These are phyloP conservation scores for Camelina sativa DNA, from an alignment of 345 rosid species.

Conservation along the genomic window DNA sequence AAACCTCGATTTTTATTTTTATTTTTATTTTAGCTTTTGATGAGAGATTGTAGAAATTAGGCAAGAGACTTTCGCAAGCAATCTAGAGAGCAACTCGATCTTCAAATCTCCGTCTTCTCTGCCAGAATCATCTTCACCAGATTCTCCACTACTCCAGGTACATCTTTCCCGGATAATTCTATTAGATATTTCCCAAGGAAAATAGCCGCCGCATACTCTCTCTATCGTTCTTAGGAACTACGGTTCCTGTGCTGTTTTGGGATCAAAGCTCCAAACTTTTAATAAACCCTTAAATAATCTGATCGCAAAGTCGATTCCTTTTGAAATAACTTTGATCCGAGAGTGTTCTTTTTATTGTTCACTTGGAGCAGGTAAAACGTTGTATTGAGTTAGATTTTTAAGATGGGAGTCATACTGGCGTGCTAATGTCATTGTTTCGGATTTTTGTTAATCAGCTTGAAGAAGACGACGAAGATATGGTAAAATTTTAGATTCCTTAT, in stretches of 20 bases:
- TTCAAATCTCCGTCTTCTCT: neutral
- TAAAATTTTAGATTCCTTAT: conserved; percentile 34
- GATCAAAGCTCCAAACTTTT: conserved; percentile 12
- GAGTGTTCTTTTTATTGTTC: conserved; percentile 8
- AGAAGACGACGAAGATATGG: conserved; percentile 65
- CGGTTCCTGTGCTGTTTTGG: neutral
- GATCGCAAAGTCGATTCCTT: conserved; percentile 7
- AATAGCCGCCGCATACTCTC: conserved; percentile 1
- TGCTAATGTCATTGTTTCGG: conserved; percentile 70
- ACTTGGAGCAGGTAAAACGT: conserved; percentile 25
- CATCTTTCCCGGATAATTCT: neutral
- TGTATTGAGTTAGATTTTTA: conserved; percentile 28
- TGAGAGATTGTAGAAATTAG: conserved; percentile 4
- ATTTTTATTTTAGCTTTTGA: neutral
- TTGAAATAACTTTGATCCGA: conserved; percentile 21
- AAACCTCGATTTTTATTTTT: neutral
- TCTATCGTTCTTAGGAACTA: neutral
- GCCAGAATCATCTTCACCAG: conserved; percentile 21
- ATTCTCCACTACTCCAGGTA: conserved; percentile 40
- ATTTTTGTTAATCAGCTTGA: conserved; percentile 60
- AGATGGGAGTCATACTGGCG: conserved; percentile 36
- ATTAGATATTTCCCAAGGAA: conserved; percentile 6
- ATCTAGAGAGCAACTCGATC: conserved; percentile 34
- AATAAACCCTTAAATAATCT: neutral
- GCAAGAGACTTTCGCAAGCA: conserved; percentile 35